These are phyloP conservation scores for Pseudomassariella vexata DNA, from an alignment of 2,329 filamentous ascomycete species.

Conservation along the genomic window DNA sequence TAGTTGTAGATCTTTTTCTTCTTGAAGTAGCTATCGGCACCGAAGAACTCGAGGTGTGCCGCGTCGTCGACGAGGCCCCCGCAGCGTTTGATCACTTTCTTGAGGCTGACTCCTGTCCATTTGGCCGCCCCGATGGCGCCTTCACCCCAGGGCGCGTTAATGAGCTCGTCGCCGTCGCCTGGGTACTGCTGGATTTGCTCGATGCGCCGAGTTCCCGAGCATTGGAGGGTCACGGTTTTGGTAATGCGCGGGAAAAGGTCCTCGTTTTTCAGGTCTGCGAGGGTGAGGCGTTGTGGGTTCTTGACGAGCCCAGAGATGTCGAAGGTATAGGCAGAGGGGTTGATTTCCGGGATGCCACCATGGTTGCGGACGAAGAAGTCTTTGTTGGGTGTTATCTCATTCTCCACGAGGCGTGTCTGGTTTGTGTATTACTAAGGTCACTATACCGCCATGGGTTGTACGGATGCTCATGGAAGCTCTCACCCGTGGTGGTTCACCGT, in stretches of 20 bases:
- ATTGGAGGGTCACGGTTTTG: constrained; percentile 60
- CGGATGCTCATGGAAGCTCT: neutral
- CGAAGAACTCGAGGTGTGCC: constrained; percentile 62
- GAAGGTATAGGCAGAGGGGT: constrained; percentile 47
- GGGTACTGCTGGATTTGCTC: constrained; percentile 63
- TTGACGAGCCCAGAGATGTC: constrained; percentile 56
- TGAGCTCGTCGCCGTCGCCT: constrained; percentile 60
- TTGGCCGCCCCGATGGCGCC: constrained; percentile 61
- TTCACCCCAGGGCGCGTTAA: constrained; percentile 53
- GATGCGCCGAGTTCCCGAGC: constrained; percentile 61
- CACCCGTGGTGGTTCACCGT: constrained; percentile 51
- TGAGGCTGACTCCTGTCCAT: constrained; percentile 59
- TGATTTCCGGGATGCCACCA: constrained; percentile 63
- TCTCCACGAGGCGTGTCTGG: constrained; percentile 44
- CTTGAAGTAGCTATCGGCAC: constrained; percentile 71
- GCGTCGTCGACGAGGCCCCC: constrained; percentile 50
- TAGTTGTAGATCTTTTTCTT: constrained; percentile 61
- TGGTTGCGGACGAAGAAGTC: constrained; percentile 65
- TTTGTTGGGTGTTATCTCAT: constrained; percentile 52
- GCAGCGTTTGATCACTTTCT: constrained; percentile 65
- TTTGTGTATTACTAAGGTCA: constrained; percentile 7
- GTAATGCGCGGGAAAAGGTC: constrained; percentile 51
- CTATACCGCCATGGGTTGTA: too few species aligned
- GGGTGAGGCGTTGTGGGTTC: constrained; percentile 47
- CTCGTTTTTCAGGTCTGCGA: constrained; percentile 57